Evolutionary conservation across 2,329 filamentous ascomycete species (phyloP).

Genomic region (Herpotrichia juniperi): DNA sequence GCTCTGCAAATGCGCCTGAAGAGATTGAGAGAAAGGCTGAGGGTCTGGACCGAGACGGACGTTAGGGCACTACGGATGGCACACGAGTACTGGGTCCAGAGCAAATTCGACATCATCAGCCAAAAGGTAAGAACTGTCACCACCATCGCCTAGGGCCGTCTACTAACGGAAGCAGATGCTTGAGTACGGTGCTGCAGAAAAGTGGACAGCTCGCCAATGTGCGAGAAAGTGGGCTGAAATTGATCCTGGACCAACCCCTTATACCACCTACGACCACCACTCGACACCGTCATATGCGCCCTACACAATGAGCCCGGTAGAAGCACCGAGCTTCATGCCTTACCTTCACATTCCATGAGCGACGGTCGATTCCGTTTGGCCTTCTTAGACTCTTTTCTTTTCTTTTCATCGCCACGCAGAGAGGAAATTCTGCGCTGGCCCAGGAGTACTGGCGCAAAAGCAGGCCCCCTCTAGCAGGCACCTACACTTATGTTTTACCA

Average conservation of each 20-base stretch:
- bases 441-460: constrained; percentile 2
- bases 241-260: constrained; percentile 38
- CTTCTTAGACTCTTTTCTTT: constrained; percentile 1
- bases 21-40: constrained; percentile 56
- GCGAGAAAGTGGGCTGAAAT: constrained; percentile 59
- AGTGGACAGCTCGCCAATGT: constrained; percentile 58
- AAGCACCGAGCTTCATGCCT: constrained; percentile 36
- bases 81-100: constrained; percentile 59
- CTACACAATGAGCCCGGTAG: constrained; percentile 45
- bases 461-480: background rate
- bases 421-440: background rate
- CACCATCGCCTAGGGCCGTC: background rate
- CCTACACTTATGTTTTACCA: constrained; percentile 1
- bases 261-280: constrained; percentile 42
- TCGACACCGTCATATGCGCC: constrained; percentile 37
- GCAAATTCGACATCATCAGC: constrained; percentile 61
- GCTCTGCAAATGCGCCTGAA: constrained; percentile 62
- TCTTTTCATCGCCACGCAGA: constrained; percentile 1
- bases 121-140: constrained; percentile 48
- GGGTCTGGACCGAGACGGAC: constrained; percentile 59
- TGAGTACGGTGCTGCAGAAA: constrained; percentile 56
- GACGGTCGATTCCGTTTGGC: background rate
- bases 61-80: constrained; percentile 56
- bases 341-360: constrained; percentile 37
- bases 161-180: constrained; percentile 52